Conservation (phyloP, 1,284 basidiomycete species). For the Chalciporus sp. region DNA sequence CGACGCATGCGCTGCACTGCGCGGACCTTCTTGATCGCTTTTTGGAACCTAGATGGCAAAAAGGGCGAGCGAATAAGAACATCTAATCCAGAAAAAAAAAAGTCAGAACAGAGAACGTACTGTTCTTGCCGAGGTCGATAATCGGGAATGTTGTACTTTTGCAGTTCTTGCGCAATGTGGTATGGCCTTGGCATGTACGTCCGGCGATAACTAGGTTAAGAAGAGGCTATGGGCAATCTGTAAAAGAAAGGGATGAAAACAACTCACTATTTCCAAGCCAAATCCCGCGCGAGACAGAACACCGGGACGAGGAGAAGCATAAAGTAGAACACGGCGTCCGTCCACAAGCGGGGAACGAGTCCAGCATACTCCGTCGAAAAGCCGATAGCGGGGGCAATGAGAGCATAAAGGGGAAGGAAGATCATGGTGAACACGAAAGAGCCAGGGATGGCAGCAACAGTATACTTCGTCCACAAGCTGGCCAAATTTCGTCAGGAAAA, state of each 20-base stretch:
- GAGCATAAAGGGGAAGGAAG: conserved; percentile 89
- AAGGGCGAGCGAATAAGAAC: not conserved
- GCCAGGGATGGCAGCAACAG: conserved; percentile 93
- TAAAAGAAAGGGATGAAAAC: conserved; percentile 17
- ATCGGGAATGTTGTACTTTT: conserved; percentile 98
- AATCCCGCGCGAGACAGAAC: conserved; percentile 88
- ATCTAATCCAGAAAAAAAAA: not conserved
- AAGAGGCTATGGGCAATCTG: not conserved
- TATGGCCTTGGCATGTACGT: conserved; percentile 92
- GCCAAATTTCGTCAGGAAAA: not conserved
- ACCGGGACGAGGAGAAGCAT: conserved; percentile 86
- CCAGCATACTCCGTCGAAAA: conserved; percentile 91
- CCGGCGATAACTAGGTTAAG: conserved; percentile 71
- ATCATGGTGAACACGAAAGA: conserved; percentile 95
- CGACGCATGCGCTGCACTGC: conserved; percentile 94
- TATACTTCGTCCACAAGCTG: conserved; percentile 99
- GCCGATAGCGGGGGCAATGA: conserved; percentile 83
- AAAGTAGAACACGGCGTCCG: conserved; percentile 88
- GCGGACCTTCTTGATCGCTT: conserved; percentile 97
- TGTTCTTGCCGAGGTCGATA: conserved; percentile 97
- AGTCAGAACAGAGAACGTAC: conserved; percentile 46
- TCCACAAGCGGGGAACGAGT: conserved; percentile 89
- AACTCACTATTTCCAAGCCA: conserved; percentile 91
- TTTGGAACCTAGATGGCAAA: conserved; percentile 72
- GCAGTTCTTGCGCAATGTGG: conserved; percentile 96